phyloP scores from a whole-genome alignment of 2,329 filamentous ascomycete species.

The Septoria linicola region DNA sequence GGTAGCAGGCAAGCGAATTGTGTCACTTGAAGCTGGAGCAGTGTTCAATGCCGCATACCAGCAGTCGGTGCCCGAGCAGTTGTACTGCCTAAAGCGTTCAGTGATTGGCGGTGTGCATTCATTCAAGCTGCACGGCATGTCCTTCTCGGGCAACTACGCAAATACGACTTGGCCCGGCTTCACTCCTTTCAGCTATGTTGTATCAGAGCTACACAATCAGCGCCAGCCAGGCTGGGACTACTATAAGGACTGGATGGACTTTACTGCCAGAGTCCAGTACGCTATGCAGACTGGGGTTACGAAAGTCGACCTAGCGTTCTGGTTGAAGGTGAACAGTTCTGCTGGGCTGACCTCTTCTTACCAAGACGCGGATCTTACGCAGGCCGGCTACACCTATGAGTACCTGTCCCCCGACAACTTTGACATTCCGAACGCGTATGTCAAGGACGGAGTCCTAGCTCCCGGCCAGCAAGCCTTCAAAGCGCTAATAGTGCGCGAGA shows the following conservation, averaged over 20 bases:
- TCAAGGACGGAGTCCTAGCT: slow-evolving; percentile 41
- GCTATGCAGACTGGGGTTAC: slow-evolving; percentile 43
- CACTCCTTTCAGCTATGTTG: slow-evolving; percentile 46
- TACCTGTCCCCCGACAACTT: slow-evolving; percentile 51
- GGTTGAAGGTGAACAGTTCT: slow-evolving; percentile 26
- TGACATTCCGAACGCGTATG: slow-evolving; percentile 39
- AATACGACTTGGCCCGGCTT: slow-evolving; percentile 53
- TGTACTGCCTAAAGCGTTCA: slow-evolving; percentile 41
- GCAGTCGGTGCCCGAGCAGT: too few relatives aligned
- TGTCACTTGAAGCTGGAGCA: slow-evolving; percentile 39
- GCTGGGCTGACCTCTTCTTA: slow-evolving; percentile 17
- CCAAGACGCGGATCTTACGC: slow-evolving; percentile 27
- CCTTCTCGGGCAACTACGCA: slow-evolving; percentile 44
- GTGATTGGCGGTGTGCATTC: slow-evolving; percentile 46
- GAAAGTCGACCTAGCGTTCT: slow-evolving; percentile 47
- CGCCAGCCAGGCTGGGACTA: slow-evolving; percentile 47
- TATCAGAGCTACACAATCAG: slow-evolving; percentile 42
- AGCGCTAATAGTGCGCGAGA: slow-evolving; percentile 43
- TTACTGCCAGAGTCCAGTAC: slow-evolving; percentile 40
- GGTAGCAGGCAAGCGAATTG: slow-evolving; percentile 31
- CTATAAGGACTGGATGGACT: slow-evolving; percentile 41
- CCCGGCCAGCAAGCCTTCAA: slow-evolving; percentile 44
- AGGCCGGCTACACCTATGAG: slow-evolving; percentile 39
- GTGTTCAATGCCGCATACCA: slow-evolving; percentile 27
- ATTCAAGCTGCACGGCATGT: slow-evolving; percentile 47